phyloP scores from a whole-genome alignment of 345 rosid species.

The Boechera divaricarpa region DNA sequence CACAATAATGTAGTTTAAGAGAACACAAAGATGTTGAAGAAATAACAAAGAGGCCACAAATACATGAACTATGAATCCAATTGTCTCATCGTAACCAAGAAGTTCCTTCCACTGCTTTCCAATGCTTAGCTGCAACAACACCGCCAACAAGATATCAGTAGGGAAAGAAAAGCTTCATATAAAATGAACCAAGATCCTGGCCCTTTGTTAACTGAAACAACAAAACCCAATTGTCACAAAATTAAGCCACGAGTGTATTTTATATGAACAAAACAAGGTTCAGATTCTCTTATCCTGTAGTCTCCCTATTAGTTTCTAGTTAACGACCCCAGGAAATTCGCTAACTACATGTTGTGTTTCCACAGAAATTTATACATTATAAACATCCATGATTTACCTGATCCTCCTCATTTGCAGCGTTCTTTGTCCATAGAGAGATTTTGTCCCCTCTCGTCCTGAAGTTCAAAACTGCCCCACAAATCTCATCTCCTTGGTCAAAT shows the following conservation, averaged over 20 bases:
- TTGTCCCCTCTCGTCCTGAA: conserved; percentile 69
- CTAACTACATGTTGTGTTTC: conserved; percentile 24
- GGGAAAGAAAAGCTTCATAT: too few relatives aligned
- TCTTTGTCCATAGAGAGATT: conserved; percentile 84
- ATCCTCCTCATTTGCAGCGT: conserved; percentile 77
- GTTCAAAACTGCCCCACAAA: conserved; percentile 86
- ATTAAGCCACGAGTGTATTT: background rate
- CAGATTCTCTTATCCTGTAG: background rate
- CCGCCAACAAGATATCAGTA: background rate
- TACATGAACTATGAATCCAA: conserved; percentile 86
- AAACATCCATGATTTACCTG: conserved; percentile 55
- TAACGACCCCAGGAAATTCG: background rate
- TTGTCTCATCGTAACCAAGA: conserved; percentile 58
- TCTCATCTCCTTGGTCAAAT: conserved; percentile 85
- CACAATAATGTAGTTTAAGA: conserved; percentile 20
- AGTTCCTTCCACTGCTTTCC: conserved; percentile 71
- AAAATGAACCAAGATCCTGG: too few relatives aligned
- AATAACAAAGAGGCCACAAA: background rate
- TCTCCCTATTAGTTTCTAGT: background rate
- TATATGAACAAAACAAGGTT: background rate
- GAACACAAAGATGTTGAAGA: conserved; percentile 7
- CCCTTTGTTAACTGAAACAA: background rate
- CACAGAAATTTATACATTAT: background rate
- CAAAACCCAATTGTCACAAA: background rate
- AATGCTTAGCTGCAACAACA: conserved; percentile 67